Conservation (phyloP, 768 basidiomycete species). For the Boletus pseudo-olivaceus region DNA sequence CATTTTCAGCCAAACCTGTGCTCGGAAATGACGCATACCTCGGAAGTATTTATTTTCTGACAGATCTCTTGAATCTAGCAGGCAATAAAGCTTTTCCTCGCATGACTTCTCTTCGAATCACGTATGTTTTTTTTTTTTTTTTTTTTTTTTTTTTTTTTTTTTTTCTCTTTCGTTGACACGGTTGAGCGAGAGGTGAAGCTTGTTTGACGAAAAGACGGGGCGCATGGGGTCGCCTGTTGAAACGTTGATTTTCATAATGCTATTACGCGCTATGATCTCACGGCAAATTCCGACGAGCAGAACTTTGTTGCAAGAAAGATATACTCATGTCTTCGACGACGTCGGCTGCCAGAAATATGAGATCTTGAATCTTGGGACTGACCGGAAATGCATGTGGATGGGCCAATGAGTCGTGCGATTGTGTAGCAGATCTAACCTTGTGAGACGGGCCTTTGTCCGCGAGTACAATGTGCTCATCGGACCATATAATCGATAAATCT, state of each 20-base stretch:
- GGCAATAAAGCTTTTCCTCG: conserved; percentile 3
- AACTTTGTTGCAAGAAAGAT: conserved; percentile 1
- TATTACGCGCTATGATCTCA: neutral
- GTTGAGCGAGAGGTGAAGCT: neutral
- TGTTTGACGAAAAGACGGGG: neutral
- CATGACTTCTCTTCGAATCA: conserved; percentile 8
- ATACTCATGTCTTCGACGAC: neutral
- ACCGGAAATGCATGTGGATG: too few species aligned
- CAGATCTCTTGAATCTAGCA: conserved; percentile 14
- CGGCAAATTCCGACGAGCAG: conserved; percentile 7
- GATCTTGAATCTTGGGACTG: neutral
- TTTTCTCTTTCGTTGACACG: neutral
- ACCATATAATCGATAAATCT: conserved; percentile 12
- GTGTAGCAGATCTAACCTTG: neutral
- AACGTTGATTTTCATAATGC: conserved; percentile 9
- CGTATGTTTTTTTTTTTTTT: neutral
- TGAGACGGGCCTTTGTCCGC: neutral
- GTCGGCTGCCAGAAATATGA: conserved; percentile 1
- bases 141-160: neutral
- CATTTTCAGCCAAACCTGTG: conserved; percentile 30
- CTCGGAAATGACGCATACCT: conserved; percentile 16
- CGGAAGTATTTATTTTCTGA: conserved; percentile 9
- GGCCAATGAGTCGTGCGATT: neutral
- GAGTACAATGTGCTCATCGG: neutral
- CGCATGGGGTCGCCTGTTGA: too few species aligned